A percentile compares a stretch with the other conserved stretches of the same genome.
These are phyloP conservation scores for Hamamelis virginiana DNA, from an alignment of 164 flowering plant genomes.

Conservation along the genomic window DNA sequence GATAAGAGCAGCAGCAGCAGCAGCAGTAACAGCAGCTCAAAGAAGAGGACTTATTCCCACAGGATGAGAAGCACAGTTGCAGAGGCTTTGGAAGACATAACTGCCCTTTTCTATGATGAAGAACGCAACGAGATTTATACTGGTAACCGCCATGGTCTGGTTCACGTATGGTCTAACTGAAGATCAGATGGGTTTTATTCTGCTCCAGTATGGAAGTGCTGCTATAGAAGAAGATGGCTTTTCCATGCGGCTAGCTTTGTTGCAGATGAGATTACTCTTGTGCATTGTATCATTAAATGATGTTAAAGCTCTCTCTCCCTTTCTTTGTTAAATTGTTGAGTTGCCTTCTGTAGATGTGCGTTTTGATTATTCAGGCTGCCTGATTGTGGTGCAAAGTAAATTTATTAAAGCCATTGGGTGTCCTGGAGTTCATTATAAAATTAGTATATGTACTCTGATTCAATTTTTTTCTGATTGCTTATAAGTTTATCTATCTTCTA, in stretches of 20 bases:
- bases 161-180: slow-evolving; percentile 96
- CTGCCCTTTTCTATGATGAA: slow-evolving; percentile 95
- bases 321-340: not conserved
- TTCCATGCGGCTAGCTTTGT: not conserved
- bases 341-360: not conserved
- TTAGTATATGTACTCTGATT: not conserved
- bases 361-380: not conserved
- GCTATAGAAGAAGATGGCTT: not conserved
- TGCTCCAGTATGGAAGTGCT: slow-evolving; percentile 2
- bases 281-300: not conserved
- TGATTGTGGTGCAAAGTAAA: not conserved
- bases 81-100: slow-evolving; percentile 91
- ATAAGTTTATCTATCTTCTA: not conserved
- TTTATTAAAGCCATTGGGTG: not conserved
- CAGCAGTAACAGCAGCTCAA: slow-evolving; percentile 25
- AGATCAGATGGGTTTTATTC: not conserved
- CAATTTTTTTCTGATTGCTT: not conserved
- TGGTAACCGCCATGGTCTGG: slow-evolving; percentile 78
- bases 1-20: slow-evolving; percentile 22
- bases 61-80: slow-evolving; percentile 60
- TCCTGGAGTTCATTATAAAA: too few species aligned
- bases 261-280: not conserved
- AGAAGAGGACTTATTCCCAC: slow-evolving; percentile 32
- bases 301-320: not conserved
- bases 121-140: slow-evolving; percentile 94